These are phyloP conservation scores for Dioscorea zingiberensis DNA, from an alignment of 106 monocot species.

Conservation along the genomic window DNA sequence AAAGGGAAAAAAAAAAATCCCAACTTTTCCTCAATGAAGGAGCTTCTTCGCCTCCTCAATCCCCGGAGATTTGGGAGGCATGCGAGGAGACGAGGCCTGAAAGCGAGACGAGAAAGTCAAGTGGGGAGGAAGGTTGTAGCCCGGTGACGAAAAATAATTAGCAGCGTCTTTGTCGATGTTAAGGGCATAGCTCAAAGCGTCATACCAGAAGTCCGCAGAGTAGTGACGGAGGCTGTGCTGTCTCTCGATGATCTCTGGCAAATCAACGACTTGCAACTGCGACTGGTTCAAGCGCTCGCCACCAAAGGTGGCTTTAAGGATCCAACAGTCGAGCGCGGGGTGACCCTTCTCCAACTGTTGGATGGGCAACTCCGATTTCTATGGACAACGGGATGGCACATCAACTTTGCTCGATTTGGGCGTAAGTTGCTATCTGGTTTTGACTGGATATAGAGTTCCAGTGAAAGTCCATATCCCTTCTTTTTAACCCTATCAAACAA, in stretches of 20 bases:
- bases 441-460: too few species aligned
- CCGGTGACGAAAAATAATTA: neutral
- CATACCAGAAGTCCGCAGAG: slow-evolving; percentile 19
- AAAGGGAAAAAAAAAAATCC: neutral
- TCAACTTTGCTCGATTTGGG: too few species aligned
- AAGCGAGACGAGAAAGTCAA: slow-evolving; percentile 11
- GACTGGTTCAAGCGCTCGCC: too few species aligned
- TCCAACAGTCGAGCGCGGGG: too few species aligned
- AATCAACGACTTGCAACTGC: neutral
- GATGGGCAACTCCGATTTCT: too few species aligned
- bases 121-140: neutral
- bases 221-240: slow-evolving; percentile 4
- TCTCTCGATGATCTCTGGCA: neutral
- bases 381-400: too few species aligned
- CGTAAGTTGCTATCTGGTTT: too few species aligned
- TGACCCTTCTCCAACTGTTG: too few species aligned
- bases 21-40: neutral
- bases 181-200: slow-evolving; percentile 19
- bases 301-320: too few species aligned
- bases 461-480: too few species aligned
- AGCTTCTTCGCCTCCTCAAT: neutral
- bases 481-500: too few species aligned
- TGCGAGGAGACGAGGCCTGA: neutral
- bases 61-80: neutral
- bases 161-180: slow-evolving; percentile 15